These are phyloP conservation scores for Naganishia vaughanmartiniae DNA, from an alignment of 768 basidiomycete species.

Conservation along the genomic window DNA sequence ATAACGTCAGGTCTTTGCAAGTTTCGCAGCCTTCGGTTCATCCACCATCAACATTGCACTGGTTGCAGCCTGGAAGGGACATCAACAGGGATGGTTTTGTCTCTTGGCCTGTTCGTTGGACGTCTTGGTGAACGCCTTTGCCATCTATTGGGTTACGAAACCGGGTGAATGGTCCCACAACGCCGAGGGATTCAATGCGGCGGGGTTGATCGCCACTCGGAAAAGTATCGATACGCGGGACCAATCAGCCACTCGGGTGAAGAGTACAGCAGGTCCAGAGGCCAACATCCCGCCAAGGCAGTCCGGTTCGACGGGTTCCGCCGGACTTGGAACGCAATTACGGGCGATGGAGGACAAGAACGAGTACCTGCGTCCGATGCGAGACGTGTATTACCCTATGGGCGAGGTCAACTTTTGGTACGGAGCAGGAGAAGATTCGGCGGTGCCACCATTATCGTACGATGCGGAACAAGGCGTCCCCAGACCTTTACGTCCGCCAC, in stretches of 20 bases:
- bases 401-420: background rate
- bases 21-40: background rate
- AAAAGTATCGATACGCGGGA: background rate
- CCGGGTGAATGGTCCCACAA: conserved; percentile 10
- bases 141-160: conserved; percentile 19
- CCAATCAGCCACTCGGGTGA: background rate
- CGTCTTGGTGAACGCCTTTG: conserved; percentile 4
- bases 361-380: conserved; percentile 3
- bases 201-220: background rate
- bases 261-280: background rate
- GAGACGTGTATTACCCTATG: conserved; percentile 11
- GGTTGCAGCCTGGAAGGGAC: conserved; percentile 8
- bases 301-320: background rate
- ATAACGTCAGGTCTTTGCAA: background rate
- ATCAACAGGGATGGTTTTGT: conserved; percentile 14
- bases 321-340: no score
- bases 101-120: conserved; percentile 19
- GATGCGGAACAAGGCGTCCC: background rate
- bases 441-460: background rate
- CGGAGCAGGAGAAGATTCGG: background rate
- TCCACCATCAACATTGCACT: conserved; percentile 15
- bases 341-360: conserved; percentile 9
- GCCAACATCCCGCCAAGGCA: background rate
- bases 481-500: background rate
- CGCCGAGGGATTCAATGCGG: conserved; percentile 13